Base-by-base conservation (phyloP, 495 filamentous ascomycete species). In the Annulohypoxylon moriforme region DNA sequence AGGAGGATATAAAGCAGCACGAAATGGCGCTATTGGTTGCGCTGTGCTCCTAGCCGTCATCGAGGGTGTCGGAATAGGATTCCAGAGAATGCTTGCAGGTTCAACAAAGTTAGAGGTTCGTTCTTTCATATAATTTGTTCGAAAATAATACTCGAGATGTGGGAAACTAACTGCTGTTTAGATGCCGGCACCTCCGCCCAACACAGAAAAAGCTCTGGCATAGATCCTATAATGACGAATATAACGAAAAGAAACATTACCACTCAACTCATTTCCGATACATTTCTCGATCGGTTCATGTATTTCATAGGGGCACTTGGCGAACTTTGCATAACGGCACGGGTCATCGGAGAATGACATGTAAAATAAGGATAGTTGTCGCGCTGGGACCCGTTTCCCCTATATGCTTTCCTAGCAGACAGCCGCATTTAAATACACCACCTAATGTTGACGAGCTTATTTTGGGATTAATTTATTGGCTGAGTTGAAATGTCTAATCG, bases 1-100 rank as follows among this genome's bases (percentile, higher is more conserved):
- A 82, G 96, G 96, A 75, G 96, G 96, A 55, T 86, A 89, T 71
- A 93, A 91, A 81, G 93, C 95, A 36, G 92, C 93, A 18, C 85
- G 96, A 68, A 98, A 98, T 82, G 93, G 92, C 36, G 96, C 96
- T 42, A 98, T 99, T 65, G 93, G 94, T 75, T 98, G 96, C 78
- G 96, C 93, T 44, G 92, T 96, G 61, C 85, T 99, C 76, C 86
- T 99, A 16, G 96, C 91, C 9, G 95, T 99, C 47, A 98, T 99
- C 68, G 96, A 99, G 81, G 96, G 96, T 69, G 96, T 98, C 44
- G 95, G 96, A 69, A 98, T 99, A 76, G 96, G 93, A 13, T 94
- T 98, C 85, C 93, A 97, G 81, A 90, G 94, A 75, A 94, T 98
- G 91, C 92, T 98, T 87, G 94, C 96, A 5, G 92, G 94, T 44